Evolutionary conservation across 2,329 filamentous ascomycete species (phyloP), one percentile per base, ranked within the genome.

Genomic region (Knufia fluminis): DNA sequence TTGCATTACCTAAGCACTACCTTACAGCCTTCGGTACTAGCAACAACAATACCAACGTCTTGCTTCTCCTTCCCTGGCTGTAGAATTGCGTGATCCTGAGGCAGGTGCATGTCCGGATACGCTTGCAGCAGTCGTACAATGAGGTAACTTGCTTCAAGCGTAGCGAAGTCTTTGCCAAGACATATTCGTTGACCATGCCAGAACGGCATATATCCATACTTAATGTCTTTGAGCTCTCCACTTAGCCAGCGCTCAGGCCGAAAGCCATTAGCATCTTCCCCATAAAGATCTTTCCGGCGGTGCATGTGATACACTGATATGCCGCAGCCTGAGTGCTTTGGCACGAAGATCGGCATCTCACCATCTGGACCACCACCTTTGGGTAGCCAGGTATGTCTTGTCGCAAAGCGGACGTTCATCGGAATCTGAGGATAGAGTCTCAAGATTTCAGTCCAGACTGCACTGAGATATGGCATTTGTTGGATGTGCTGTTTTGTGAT

Each of bases 401-500:
- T 40, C 2, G 59, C 56, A 42, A 50, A 48, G n/a, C 60, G 60
- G 20, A 52, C 46, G 31, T 61, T 64, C 12, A 62, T 41, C 8
- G 62, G 61, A 2, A 63, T 56, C 2, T 59, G 52, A 9, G 61
- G 57, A 43, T 62, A 62, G 8, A 62, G 52, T 12, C 26, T 6
- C 6, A 28, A 12, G 6, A 68, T 84, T 58, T 78, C 75, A 48
- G 72, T 71, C 41, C 72, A 65, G 1, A 78, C 69, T 23, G 69
- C 72, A 51, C 72, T 70, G 16, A 73, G 65, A 52, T 75, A 75
- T 4, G 69, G 66, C 50, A 75, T 66, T 7, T 65, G 64, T 55
- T 73, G 46, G 10, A 53, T 20, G n/a, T 39, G 48, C 8, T 35
- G 22, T 40, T 47, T 46, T 14, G 24, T 50, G 35, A 53, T 47